Evolutionary conservation across 371 early-diverging fungal genomes (phyloP).

Genomic region (Blyttiomyces sp.): DNA sequence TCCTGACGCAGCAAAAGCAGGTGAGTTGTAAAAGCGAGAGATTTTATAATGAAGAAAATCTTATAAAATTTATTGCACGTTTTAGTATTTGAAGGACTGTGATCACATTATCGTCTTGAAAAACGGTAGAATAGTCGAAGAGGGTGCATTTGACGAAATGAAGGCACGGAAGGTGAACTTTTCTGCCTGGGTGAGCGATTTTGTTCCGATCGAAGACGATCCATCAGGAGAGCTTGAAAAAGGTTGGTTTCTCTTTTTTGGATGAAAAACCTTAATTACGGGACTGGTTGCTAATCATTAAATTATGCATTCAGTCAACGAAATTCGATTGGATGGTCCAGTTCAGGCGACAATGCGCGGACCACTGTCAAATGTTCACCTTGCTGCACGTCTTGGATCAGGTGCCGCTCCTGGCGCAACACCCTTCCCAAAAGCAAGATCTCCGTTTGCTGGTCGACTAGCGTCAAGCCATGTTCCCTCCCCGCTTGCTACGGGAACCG

Average conservation of each 20-base stretch:
- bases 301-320: conserved; percentile 27
- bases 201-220: conserved; percentile 41
- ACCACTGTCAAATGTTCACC: conserved; percentile 7
- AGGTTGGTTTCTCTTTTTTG: conserved; percentile 16
- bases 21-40: conserved; percentile 5
- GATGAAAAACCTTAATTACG: no score
- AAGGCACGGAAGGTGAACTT: conserved; percentile 49
- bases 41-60: conserved; percentile 2
- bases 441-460: no score
- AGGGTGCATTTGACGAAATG: conserved; percentile 67
- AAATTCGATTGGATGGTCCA: conserved; percentile 29
- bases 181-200: conserved; percentile 43
- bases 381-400: conserved; percentile 1
- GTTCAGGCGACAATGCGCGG: conserved; percentile 8
- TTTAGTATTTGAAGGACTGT: conserved; percentile 57
- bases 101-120: conserved; percentile 64
- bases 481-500: conserved; percentile 32
- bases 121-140: conserved; percentile 60
- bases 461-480: no score
- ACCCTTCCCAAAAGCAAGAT: no score
- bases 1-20: conserved; percentile 64
- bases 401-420: neutral
- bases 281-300: no score
- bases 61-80: conserved; percentile 30
- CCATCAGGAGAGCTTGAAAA: conserved; percentile 37